These are phyloP conservation scores for Tubosaeta brunneosetosa DNA, from an alignment of 768 basidiomycete genomes.

Conservation along the genomic window DNA sequence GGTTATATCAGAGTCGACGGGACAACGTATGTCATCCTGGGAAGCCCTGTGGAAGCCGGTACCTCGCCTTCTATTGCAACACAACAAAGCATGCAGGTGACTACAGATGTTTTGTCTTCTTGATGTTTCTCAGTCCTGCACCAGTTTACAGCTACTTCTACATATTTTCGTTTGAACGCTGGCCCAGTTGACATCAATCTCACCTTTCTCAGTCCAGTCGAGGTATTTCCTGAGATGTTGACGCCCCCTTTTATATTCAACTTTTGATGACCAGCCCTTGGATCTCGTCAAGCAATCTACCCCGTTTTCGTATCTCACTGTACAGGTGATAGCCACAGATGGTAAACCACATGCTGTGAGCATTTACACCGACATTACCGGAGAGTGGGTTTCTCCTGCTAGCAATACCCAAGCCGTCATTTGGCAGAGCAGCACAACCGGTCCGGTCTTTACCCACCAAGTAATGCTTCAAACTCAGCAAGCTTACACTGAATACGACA, in stretches of 20 bases:
- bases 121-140: not conserved
- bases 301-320: slow-evolving; percentile 55
- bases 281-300: slow-evolving; percentile 61
- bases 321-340: slow-evolving; percentile 47
- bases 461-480: slow-evolving; percentile 46
- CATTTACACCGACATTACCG: slow-evolving; percentile 57
- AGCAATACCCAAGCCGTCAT: slow-evolving; percentile 45
- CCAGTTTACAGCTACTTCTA: not conserved
- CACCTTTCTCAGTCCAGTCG: slow-evolving; percentile 66
- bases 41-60: slow-evolving; percentile 45
- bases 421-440: slow-evolving; percentile 47
- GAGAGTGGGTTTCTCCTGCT: slow-evolving; percentile 46
- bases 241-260: not conserved
- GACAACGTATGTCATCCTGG: slow-evolving; percentile 51
- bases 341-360: slow-evolving; percentile 47
- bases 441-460: slow-evolving; percentile 49
- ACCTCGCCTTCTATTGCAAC: slow-evolving; percentile 40
- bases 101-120: not conserved
- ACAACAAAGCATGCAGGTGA: slow-evolving; percentile 52
- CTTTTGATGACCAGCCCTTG: slow-evolving; percentile 36
- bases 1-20: slow-evolving; percentile 61
- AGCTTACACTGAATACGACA: slow-evolving; percentile 47
- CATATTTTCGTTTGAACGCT: not conserved
- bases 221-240: slow-evolving; percentile 36
- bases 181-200: slow-evolving; percentile 48